These are phyloP conservation scores for Lentithecium fluviatile DNA, from an alignment of 495 filamentous ascomycete genomes.

Conservation along the genomic window DNA sequence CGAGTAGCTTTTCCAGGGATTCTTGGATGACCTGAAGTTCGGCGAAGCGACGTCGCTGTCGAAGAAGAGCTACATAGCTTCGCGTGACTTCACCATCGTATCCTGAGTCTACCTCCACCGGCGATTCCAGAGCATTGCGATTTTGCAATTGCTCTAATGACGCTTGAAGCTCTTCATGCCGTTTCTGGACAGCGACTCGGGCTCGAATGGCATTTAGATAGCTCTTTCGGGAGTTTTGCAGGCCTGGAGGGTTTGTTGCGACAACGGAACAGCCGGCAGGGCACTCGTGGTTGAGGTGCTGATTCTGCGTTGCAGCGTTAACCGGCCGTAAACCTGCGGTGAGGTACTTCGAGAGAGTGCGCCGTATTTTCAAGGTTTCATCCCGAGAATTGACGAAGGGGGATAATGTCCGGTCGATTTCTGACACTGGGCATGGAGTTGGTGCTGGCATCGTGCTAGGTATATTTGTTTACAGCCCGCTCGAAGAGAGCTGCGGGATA, in stretches of 20 bases:
- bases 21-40: constrained; percentile 29
- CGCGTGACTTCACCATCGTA: constrained; percentile 26
- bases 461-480: too few species aligned
- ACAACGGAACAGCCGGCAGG: background rate
- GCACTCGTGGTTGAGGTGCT: constrained; percentile 5
- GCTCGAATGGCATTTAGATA: constrained; percentile 38
- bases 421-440: constrained; percentile 31
- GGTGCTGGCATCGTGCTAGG: background rate
- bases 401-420: constrained; percentile 33
- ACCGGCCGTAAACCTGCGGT: constrained; percentile 9
- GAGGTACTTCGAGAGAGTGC: constrained; percentile 29
- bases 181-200: constrained; percentile 24
- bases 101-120: constrained; percentile 6
- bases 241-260: constrained; percentile 2
- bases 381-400: constrained; percentile 38
- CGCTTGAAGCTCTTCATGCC: constrained; percentile 31
- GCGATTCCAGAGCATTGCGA: constrained; percentile 10
- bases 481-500: too few species aligned
- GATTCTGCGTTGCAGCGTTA: constrained; percentile 6
- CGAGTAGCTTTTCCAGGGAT: constrained; percentile 28
- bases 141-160: constrained; percentile 25
- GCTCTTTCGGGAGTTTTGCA: constrained; percentile 21
- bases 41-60: constrained; percentile 25
- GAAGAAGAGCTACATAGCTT: constrained; percentile 23
- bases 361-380: constrained; percentile 35